Conservation (phyloP, 441 rosid species). For the Populus tomentosa region DNA sequence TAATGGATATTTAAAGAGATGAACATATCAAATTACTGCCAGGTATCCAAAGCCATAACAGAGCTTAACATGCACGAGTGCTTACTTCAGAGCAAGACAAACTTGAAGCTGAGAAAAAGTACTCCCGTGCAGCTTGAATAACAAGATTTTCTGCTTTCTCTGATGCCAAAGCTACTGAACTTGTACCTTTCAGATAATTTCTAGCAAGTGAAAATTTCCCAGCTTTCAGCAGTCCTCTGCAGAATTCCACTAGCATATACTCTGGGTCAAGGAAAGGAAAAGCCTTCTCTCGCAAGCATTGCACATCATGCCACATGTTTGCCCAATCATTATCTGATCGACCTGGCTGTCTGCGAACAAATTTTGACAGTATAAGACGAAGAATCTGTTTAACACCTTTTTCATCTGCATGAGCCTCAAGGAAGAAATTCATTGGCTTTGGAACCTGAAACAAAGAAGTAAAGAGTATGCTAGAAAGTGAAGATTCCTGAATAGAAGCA, state of each 20-base stretch:
- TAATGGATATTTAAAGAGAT: not conserved
- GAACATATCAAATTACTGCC: not conserved
- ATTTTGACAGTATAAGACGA: constrained; percentile 94
- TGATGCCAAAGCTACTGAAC: constrained; percentile 72
- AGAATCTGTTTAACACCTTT: constrained; percentile 91
- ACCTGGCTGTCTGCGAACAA: constrained; percentile 76
- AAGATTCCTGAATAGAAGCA: not conserved
- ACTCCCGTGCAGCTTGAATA: constrained; percentile 92
- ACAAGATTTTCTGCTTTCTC: constrained; percentile 95
- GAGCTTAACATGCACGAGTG: constrained; percentile 22
- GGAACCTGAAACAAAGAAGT: constrained; percentile 57
- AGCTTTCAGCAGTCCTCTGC: constrained; percentile 95
- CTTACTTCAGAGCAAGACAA: constrained; percentile 66
- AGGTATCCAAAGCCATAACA: constrained; percentile 3
- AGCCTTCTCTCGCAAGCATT: constrained; percentile 78
- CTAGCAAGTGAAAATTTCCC: constrained; percentile 98
- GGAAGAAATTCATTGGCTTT: constrained; percentile 72
- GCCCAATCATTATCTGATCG: constrained; percentile 99
- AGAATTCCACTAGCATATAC: constrained; percentile 85
- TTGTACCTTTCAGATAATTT: constrained; percentile 90
- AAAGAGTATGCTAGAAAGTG: not conserved
- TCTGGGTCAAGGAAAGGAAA: constrained; percentile 89
- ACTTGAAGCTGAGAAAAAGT: constrained; percentile 93
- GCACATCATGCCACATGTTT: constrained; percentile 97
- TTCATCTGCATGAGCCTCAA: constrained; percentile 78